Evolutionary conservation across 2,329 filamentous ascomycete genomes (phyloP), one percentile per base, ranked within the genome.

Genomic region (Neonectria sp.): DNA sequence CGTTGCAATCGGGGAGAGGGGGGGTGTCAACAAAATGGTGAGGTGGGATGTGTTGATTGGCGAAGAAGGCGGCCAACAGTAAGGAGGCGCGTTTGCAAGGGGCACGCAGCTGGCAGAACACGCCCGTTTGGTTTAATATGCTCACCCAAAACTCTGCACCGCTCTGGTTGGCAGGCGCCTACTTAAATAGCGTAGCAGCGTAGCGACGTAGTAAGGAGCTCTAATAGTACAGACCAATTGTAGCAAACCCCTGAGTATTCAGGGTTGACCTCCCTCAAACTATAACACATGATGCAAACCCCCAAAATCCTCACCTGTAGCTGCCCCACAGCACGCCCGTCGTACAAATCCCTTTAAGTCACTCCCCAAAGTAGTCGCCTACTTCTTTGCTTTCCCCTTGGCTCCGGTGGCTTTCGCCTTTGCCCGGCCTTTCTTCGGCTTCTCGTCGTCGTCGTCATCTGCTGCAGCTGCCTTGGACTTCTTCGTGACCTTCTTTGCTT

Each of bases 401-500:
- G 76, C 74, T 53, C 77, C 78, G 3, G 78, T 68, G 7, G 76
- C 76, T 71, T 85, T 85, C 24, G 76, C 79, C 71, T 83, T 85
- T 17, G 77, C 76, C 55, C 80, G 79, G 12, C 78, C 82, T 77
- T 88, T 90, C 71, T 87, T 83, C 71, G 88, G 88, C 62, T 84
- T 85, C 11, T 87, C 71, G 12, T 83, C 86, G 1, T 85, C 85
- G 24, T 85, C 86, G 21, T 82, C 83, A 7, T 87, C 86, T n/a
- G 84, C 85, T 13, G 82, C 82, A 49, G 80, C 82, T 63, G 85
- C 86, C 51, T 68, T 81, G 0, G 79, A 68, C 71, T 83, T 84
- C 75, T 84, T 85, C n/a, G 81, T 76, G 7, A 76, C 45, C 78
- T 89, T 88, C 76, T 89, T 90, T 5, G 81, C 90, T 86, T 97